phyloP scores from a whole-genome alignment of 2,329 filamentous ascomycete species.

The Aspergillus bombycis region DNA sequence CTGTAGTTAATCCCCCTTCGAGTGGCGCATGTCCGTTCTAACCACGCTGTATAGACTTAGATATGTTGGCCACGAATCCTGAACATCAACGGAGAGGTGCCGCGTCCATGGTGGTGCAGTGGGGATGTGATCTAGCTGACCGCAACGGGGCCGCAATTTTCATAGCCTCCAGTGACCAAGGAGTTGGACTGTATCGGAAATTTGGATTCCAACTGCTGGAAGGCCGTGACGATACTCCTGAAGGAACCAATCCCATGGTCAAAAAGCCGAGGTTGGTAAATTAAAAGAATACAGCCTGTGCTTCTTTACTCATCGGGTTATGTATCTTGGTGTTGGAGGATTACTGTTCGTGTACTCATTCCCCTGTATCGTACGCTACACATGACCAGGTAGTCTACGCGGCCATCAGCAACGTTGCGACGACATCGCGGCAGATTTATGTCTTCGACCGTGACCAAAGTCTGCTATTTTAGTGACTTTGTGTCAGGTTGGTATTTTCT shows the following conservation, averaged over 20 bases:
- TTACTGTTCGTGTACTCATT: not conserved
- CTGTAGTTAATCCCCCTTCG: not conserved
- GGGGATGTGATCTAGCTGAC: conserved; percentile 23
- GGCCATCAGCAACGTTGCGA: too few relatives aligned
- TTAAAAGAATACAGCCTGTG: not conserved
- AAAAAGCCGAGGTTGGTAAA: not conserved
- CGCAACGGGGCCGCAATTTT: conserved; percentile 13
- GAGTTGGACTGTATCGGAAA: conserved; percentile 15
- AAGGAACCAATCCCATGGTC: not conserved
- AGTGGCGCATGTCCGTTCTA: not conserved
- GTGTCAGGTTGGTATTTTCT: too few relatives aligned
- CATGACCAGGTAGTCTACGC: too few relatives aligned
- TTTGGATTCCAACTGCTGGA: conserved; percentile 14
- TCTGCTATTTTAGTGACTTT: too few relatives aligned
- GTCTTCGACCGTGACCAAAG: too few relatives aligned
- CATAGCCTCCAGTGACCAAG: conserved; percentile 17
- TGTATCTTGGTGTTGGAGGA: not conserved
- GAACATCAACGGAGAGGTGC: conserved; percentile 22
- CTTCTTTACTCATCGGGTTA: not conserved
- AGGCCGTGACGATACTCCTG: not conserved
- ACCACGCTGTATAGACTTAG: not conserved
- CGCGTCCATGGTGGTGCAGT: conserved; percentile 20
- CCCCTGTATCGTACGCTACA: not conserved
- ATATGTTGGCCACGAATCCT: conserved; percentile 25
- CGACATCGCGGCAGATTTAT: too few relatives aligned